Percentiles rank a stretch among this genome's conserved stretches.
phyloP scores from a whole-genome alignment of 2,329 filamentous ascomycete species.

The Fusarium sp. region DNA sequence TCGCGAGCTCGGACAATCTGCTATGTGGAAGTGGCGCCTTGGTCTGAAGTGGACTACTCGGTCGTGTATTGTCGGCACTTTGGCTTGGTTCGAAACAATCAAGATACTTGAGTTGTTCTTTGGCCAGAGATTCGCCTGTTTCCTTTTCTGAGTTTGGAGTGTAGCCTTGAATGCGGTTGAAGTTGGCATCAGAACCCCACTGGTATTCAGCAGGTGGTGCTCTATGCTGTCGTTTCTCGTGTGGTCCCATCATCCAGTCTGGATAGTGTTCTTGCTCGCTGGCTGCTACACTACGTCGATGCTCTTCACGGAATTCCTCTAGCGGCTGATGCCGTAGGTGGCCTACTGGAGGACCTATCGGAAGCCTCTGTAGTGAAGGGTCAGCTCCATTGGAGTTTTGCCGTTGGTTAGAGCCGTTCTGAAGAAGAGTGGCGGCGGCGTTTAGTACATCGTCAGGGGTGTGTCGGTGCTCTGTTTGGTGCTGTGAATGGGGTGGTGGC shows the following conservation, averaged over 20 bases:
- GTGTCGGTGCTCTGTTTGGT: slow-evolving; percentile 51
- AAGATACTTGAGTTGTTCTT: slow-evolving; percentile 69
- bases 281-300: slow-evolving; percentile 52
- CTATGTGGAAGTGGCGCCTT: slow-evolving; percentile 33
- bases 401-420: slow-evolving; percentile 57
- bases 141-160: slow-evolving; percentile 70
- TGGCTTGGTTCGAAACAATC: slow-evolving; percentile 70
- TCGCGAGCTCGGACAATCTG: slow-evolving; percentile 45
- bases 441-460: slow-evolving; percentile 69
- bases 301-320: slow-evolving; percentile 61
- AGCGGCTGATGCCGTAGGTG: slow-evolving; percentile 61
- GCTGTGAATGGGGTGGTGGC: slow-evolving; percentile 47
- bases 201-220: slow-evolving; percentile 65
- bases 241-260: slow-evolving; percentile 60
- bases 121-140: slow-evolving; percentile 70
- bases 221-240: slow-evolving; percentile 50
- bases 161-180: slow-evolving; percentile 72
- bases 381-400: slow-evolving; percentile 49
- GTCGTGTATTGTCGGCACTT: slow-evolving; percentile 72
- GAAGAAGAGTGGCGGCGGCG: slow-evolving; percentile 68
- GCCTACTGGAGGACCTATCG: slow-evolving; percentile 56
- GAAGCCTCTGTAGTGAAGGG: slow-evolving; percentile 43
- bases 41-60: slow-evolving; percentile 66
- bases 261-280: slow-evolving; percentile 58
- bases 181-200: slow-evolving; percentile 79